phyloP scores from a whole-genome alignment of 2,329 filamentous ascomycete species.

The Chrysoporthe puriensis region DNA sequence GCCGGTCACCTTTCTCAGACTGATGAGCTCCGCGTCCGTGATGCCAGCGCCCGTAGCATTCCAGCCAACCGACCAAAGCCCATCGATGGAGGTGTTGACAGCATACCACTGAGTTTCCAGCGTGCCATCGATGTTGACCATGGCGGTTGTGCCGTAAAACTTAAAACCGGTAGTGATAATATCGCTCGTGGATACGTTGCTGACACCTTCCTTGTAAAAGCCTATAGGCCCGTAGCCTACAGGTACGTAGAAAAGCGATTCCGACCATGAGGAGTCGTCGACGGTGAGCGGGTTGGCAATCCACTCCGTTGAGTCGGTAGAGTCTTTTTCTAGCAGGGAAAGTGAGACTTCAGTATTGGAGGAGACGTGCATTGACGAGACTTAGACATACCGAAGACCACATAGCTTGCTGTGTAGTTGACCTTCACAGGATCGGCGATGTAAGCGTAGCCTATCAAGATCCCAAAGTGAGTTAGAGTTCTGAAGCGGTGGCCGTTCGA shows the following conservation, averaged over 20 bases:
- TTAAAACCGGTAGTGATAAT: slow-evolving; percentile 22
- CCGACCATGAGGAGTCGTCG: slow-evolving; percentile 14
- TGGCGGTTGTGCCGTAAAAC: slow-evolving; percentile 22
- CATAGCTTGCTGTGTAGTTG: slow-evolving; percentile 20
- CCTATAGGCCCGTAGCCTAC: slow-evolving; percentile 6
- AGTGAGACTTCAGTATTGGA: slow-evolving; percentile 1
- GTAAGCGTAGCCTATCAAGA: slow-evolving; percentile 13
- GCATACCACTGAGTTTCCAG: slow-evolving; percentile 24
- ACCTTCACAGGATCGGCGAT: slow-evolving; percentile 24
- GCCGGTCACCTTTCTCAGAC: slow-evolving; percentile 8
- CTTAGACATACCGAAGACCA: slow-evolving; percentile 11
- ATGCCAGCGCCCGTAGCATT: slow-evolving; percentile 12
- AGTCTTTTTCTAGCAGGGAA: background rate
- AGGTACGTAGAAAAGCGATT: slow-evolving; percentile 21
- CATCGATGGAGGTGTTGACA: slow-evolving; percentile 14
- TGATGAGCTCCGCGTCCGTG: slow-evolving; percentile 13
- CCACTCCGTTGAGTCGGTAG: slow-evolving; percentile 19
- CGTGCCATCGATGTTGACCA: slow-evolving; percentile 14
- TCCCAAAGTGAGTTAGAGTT: too few species aligned
- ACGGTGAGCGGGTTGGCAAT: slow-evolving; percentile 13
- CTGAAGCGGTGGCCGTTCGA: background rate
- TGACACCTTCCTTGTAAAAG: slow-evolving; percentile 21
- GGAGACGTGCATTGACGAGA: too few species aligned
- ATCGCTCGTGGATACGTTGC: slow-evolving; percentile 2
- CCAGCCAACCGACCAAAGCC: slow-evolving; percentile 26